Evolutionary conservation across 768 basidiomycete species (phyloP).

Genomic region (Gloeostereum incarnatum): DNA sequence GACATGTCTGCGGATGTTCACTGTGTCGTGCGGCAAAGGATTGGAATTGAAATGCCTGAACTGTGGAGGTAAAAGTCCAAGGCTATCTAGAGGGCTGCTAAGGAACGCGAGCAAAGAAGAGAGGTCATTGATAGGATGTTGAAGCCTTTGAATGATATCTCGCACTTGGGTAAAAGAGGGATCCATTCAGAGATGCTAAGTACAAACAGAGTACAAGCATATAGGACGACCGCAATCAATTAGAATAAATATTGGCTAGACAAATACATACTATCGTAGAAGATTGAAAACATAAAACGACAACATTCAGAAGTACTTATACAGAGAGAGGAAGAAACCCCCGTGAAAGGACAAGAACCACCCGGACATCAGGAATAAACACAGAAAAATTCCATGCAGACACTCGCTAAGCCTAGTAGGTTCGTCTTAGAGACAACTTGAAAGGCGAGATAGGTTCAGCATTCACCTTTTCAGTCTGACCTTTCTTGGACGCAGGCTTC

Average conservation of each 20-base stretch:
- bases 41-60: constrained; percentile 34
- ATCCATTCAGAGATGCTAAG: no score
- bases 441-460: neutral
- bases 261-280: no score
- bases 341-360: no score
- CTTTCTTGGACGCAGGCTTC: constrained; percentile 22
- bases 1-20: constrained; percentile 29
- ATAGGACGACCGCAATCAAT: neutral
- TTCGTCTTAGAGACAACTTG: neutral
- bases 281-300: no score
- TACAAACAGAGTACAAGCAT: no score
- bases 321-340: no score
- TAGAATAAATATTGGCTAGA: neutral
- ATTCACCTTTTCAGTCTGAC: neutral
- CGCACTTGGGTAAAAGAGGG: constrained; percentile 16
- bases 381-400: no score
- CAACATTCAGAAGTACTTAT: no score
- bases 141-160: constrained; percentile 33
- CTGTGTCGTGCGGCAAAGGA: constrained; percentile 21
- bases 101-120: constrained; percentile 46
- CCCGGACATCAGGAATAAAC: no score
- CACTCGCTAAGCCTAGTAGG: no score
- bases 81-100: constrained; percentile 43
- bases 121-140: constrained; percentile 37
- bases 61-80: constrained; percentile 51